Evolutionary conservation across 805 yeast species (phyloP), one percentile per base, ranked within the genome.

Genomic region (Candida hungchunana): DNA sequence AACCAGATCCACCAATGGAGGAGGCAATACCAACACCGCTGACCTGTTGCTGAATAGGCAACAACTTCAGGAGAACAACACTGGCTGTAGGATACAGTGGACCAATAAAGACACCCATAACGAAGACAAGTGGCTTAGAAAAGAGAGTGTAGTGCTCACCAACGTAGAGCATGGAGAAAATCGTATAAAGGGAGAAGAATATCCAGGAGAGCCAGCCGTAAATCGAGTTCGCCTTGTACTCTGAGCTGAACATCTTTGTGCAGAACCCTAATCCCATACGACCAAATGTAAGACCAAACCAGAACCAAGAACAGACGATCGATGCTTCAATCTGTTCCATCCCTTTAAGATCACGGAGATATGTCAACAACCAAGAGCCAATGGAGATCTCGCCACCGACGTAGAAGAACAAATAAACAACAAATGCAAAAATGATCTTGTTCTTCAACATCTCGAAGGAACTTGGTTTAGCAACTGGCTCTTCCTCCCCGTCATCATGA

Each of bases 31-130:
- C 89, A 7, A 85, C 70, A 2, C 87, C 89, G 17, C 75, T 60
- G 7, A 82, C 73, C 35, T 82, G 82, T 36, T 71, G 60, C 26
- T 66, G 67, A 18, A 62, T 55, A 0, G 94, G 95, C 26, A 86
- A 55, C 1, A 76, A 61, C 38, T 79, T 76, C 31, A 82, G 59
- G 2, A 86, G 68, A 9, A 80, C 72, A n/a, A 82, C 73, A 35
- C 82, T 75, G 0, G 83, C 74, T 6, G 89, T 78, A 1, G 94
- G 88, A 55, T 77, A 82, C 26, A 76, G 61, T 2, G 89, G 89
- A 0, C 89, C 90, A 21, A 77, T 71, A 47, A 71, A 71, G 4
- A 77, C 51, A 4, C 89, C 90, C 16, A 73, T 63, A 1, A 71
- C 34, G 6, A 79, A 35, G 40, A 47, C 39, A 6, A 47, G 14